Percentiles rank a stretch among this genome's conserved stretches.
Conservation (phyloP, 148 eudicot species). For the Cornus controversa region DNA sequence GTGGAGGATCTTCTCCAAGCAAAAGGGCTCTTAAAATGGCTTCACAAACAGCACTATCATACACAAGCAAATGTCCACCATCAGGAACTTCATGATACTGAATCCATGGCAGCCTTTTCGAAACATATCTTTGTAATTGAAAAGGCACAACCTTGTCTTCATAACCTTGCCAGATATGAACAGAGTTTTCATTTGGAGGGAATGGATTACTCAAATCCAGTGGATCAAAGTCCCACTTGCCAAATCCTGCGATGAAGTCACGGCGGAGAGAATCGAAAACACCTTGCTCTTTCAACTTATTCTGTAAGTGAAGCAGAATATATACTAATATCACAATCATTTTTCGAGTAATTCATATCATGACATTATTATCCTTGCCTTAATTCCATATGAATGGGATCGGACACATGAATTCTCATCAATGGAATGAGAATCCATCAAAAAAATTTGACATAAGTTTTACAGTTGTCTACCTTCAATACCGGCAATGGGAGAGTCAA, state of each 20-base stretch:
- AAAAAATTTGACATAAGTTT: too few relatives aligned
- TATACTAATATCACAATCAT: not conserved
- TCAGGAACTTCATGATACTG: constrained; percentile 50
- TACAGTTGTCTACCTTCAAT: too few relatives aligned
- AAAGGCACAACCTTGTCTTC: constrained; percentile 49
- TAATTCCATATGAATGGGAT: too few relatives aligned
- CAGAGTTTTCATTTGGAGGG: constrained; percentile 31
- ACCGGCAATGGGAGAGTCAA: too few relatives aligned
- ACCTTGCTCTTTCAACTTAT: constrained; percentile 21
- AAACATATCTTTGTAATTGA: constrained; percentile 35
- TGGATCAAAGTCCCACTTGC: constrained; percentile 57
- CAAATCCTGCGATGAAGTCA: constrained; percentile 35
- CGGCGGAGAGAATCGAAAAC: constrained; percentile 40
- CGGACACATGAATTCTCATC: too few relatives aligned
- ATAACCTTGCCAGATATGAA: constrained; percentile 51
- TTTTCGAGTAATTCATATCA: too few relatives aligned
- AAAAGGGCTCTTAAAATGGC: constrained; percentile 47
- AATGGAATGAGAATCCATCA: too few relatives aligned
- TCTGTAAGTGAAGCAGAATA: constrained; percentile 14
- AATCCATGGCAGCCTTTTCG: constrained; percentile 43
- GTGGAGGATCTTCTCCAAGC: constrained; percentile 40
- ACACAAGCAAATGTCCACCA: constrained; percentile 50
- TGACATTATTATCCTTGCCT: too few relatives aligned
- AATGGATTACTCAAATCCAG: constrained; percentile 33
- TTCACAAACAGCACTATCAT: constrained; percentile 36